Base-by-base conservation (phyloP, 2,329 filamentous ascomycete species). In the Sporothrix curviconia region DNA sequence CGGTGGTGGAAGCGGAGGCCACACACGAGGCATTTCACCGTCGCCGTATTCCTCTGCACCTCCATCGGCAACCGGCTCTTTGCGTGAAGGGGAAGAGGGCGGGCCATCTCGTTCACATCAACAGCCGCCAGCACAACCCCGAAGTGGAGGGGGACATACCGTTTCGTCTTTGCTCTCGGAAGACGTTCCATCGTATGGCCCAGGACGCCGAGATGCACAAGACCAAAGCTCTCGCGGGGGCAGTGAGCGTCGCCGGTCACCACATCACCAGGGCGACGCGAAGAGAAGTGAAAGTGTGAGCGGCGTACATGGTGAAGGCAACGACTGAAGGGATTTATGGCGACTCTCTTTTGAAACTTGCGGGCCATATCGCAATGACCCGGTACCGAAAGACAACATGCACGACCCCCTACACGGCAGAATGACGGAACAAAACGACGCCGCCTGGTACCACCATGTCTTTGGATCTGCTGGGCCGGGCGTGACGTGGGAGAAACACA, bases 151-250 rank as follows among this genome's bases (percentile, higher is more conserved):
- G 24, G 67, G 67, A n/a, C 74, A 77, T 59, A 71, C 74, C 14
- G 74, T 77, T 49, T 77, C 74, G 22, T 76, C 75, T 6, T 58
- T 77, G 51, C 63, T 77, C 54, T 72, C 75, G 12, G 74, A 74
- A 32, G 70, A 75, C 40, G 69, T 69, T 19, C 68, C 68, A 22
- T 66, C 64, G 8, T 60, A 61, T 40, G 51, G 61, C 36, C 49
- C 57, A 46, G 60, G 55, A 28, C 57, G 24, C 61, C 17, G 64
- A 51, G 64, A 63, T 30, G 49, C 40, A 19, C 46, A 59, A 44
- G 64, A 59, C 3, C 37, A 17, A 9, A 37, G 50, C 6, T 25
- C 49, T 14, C 49, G 40, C 7, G 37, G 64, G 55, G 69, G 70
- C 53, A 60, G 65, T 54, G 68, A 69, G 39, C 66, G 66, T 50